Evolutionary conservation across 139 green algal species (phyloP).

Genomic region (Tetraselmis chui): DNA sequence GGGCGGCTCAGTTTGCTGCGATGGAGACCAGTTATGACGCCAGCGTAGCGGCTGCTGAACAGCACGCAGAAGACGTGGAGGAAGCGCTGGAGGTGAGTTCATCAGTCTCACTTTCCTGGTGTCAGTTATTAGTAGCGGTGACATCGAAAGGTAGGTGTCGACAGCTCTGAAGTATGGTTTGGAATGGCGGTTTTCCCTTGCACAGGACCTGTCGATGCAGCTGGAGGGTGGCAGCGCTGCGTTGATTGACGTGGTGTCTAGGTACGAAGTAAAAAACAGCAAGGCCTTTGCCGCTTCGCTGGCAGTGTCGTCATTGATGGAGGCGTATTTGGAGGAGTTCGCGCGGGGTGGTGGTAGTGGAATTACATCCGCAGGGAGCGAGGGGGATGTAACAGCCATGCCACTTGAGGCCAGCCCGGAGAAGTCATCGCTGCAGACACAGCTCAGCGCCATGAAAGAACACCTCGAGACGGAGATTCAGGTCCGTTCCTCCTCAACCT

Average conservation of each 20-base stretch:
- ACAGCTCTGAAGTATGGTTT: too few species aligned
- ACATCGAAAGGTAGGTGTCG: too few species aligned
- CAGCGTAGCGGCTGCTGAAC: background rate
- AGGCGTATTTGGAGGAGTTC: background rate
- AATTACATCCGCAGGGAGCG: too few species aligned
- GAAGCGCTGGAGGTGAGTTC: background rate
- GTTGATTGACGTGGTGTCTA: background rate
- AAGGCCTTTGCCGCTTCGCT: background rate
- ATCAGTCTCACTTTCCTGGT: too few species aligned
- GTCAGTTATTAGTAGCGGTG: too few species aligned
- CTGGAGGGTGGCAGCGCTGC: background rate
- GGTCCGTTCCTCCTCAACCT: too few species aligned
- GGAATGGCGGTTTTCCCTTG: too few species aligned
- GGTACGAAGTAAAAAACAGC: background rate
- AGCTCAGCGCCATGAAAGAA: background rate
- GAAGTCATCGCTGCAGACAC: background rate
- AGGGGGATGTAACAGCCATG: too few species aligned
- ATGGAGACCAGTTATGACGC: background rate
- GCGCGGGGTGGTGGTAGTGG: too few species aligned
- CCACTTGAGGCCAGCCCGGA: background rate
- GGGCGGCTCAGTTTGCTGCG: background rate
- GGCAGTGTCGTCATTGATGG: background rate
- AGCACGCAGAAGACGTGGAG: background rate
- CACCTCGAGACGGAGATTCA: background rate
- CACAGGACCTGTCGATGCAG: background rate